Evolutionary conservation across 2,329 filamentous ascomycete genomes (phyloP).

Genomic region (Penicillium sp.): DNA sequence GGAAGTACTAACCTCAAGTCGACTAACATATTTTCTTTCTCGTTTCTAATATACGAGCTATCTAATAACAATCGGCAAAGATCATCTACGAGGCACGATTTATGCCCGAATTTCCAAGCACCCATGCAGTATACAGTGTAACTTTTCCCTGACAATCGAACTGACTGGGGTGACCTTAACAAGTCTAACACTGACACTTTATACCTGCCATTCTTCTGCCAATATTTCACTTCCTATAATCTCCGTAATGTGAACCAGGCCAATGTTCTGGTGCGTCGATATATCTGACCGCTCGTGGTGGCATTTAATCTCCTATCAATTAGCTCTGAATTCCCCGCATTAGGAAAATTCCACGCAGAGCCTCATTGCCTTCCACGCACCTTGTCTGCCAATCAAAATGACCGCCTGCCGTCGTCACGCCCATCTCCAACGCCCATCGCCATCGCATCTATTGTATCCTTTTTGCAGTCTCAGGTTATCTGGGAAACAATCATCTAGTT

Average conservation of each 20-base stretch:
- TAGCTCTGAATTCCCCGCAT: not conserved
- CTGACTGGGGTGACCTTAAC: not conserved
- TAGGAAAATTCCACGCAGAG: not conserved
- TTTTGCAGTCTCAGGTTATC: not conserved
- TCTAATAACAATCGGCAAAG: not conserved
- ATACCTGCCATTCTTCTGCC: not conserved
- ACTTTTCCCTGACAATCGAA: not conserved
- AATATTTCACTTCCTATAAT: not conserved
- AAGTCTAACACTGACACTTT: not conserved
- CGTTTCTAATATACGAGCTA: not conserved
- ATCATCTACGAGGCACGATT: not conserved
- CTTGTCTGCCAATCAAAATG: slow-evolving; percentile 9
- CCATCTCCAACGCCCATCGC: slow-evolving; percentile 4
- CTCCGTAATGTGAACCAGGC: not conserved
- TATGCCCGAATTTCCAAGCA: not conserved
- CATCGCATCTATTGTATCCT: slow-evolving; percentile 2
- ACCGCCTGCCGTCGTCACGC: slow-evolving; percentile 8
- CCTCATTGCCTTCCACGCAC: slow-evolving; percentile 3
- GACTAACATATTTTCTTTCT: too few relatives aligned
- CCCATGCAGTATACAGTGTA: not conserved
- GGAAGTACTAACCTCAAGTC: not conserved
- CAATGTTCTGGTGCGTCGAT: not conserved
- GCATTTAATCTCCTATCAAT: not conserved
- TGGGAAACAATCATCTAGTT: not conserved
- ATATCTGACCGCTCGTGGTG: not conserved